phyloP scores from a whole-genome alignment of 2,329 filamentous ascomycete genomes.

The Pseudofabraea citricarpa region DNA sequence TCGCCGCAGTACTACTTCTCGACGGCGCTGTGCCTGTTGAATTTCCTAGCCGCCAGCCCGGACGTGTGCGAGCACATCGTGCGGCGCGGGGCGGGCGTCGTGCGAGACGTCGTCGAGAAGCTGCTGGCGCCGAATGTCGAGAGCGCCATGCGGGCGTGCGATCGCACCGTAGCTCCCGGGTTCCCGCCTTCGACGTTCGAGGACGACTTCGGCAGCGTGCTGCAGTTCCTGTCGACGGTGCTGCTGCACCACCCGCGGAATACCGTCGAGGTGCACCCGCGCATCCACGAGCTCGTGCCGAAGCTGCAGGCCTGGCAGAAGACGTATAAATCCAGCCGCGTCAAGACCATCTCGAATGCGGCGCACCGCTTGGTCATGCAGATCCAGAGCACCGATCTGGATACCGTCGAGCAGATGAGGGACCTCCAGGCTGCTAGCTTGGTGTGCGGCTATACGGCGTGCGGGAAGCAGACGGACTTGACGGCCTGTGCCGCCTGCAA shows the following conservation, averaged over 20 bases:
- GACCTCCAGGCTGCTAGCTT: slow-evolving; percentile 11
- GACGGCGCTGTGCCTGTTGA: slow-evolving; percentile 16
- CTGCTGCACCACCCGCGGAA: slow-evolving; percentile 15
- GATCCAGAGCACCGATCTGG: slow-evolving; percentile 12
- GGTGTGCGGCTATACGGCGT: slow-evolving; percentile 14
- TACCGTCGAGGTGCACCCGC: slow-evolving; percentile 9
- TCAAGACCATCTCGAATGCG: slow-evolving; percentile 14
- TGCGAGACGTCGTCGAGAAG: slow-evolving; percentile 16
- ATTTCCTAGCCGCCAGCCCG: slow-evolving; percentile 14
- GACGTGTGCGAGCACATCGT: slow-evolving; percentile 18
- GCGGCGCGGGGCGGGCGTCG: slow-evolving; percentile 11
- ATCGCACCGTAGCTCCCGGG: neutral
- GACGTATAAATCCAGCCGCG: slow-evolving; percentile 10
- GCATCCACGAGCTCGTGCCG: slow-evolving; percentile 17
- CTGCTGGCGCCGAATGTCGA: slow-evolving; percentile 13
- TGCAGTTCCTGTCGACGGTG: slow-evolving; percentile 22
- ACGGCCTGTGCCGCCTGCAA: slow-evolving; percentile 21
- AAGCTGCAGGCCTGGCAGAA: slow-evolving; percentile 14
- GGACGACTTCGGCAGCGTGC: slow-evolving; percentile 18
- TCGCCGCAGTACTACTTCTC: slow-evolving; percentile 19
- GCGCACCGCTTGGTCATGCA: slow-evolving; percentile 16
- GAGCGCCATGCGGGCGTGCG: slow-evolving; percentile 17
- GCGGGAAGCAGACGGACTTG: slow-evolving; percentile 10
- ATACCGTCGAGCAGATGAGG: slow-evolving; percentile 9
- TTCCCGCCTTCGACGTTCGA: slow-evolving; percentile 16